Evolutionary conservation across 2,329 filamentous ascomycete genomes (phyloP), one percentile per base, ranked within the genome.

Genomic region (Diaporthe velutina): DNA sequence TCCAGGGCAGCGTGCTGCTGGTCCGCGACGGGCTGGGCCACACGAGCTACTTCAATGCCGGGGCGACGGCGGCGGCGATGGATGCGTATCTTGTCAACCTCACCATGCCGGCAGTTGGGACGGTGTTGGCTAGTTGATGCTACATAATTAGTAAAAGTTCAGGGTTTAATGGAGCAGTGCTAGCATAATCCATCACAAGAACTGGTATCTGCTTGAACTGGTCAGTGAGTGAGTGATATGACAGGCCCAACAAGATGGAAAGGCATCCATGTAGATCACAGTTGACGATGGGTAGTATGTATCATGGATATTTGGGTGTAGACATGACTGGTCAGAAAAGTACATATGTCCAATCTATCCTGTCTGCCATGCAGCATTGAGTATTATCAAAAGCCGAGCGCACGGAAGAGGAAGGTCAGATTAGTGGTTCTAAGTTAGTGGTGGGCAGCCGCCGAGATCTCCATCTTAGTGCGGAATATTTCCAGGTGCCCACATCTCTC

Each of bases 11-110:
- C 13, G 80, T 84, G 13, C 75, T 86, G 57, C 57, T 88, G n/a
- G 82, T 82, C 15, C 79, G 86, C 22, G 80, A 84, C 48, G 85
- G 85, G 3, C 78, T 80, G 58, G 84, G 84, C 0, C 84, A 86
- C 72, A 85, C 83, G 67, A 85, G 82, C 71, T 83, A 82, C 55
- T 68, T 78, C 9, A 70, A 79, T 13, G 76, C 77, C 38, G 84
- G 83, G 2, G 79, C 82, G 67, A 82, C 84, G 6, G 77, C 81
- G 17, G 70, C 75, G 19, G 77, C 79, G 2, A 81, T 83, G 35
- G 80, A 81, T 73, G 73, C 75, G 3, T 85, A 83, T 73, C 74
- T 86, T 12, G 57, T 73, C 2, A 73, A 73, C 12, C 60, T 67
- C 12, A 67, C 58, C 50, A 45, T 67, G 58, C 71, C 58, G 13